Base-by-base conservation (phyloP, 2,329 filamentous ascomycete genomes). In the Colletotrichum somersetense region DNA sequence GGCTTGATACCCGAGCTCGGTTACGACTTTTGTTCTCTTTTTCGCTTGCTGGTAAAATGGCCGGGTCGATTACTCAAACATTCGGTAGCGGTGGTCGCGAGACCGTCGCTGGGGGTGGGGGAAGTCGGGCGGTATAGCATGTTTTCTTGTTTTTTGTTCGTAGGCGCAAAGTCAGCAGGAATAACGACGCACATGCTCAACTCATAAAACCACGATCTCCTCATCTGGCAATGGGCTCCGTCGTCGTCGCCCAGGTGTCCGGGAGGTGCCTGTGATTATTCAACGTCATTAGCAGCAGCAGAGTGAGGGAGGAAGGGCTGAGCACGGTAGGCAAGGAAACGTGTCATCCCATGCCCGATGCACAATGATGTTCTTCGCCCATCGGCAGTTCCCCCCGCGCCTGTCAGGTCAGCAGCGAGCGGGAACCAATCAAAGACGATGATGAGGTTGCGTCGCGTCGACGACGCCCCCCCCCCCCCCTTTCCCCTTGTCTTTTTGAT, bases 181-280 rank as follows among this genome's bases (percentile, higher is more conserved):
- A 72, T 69, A 68, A 64, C 59, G 69, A 72, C 23, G 59, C 53
- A 69, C 23, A 72, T 72, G 69, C 55, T 69, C 50, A 42, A 42
- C 48, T 69, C 50, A n/a, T 26, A 56, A 30, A 30, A 64, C 42
- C 23, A 56, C 12, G 3, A 55, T 46, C 18, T 12, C 23, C 53
- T 48, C 5, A 2, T 3, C 40, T 44, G 10, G 16, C 10, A 18
- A 12, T 2, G 16, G 16, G 2, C 26, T 5, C 0, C 16, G n/a
- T 16, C 35, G 10, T 6, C 12, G 14, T 42, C n/a, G 14, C 7
- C n/a, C 35, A 42, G 40, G 7, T 10, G 10, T 1, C 6, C 3
- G n/a, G 16, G 23, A 11, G 12, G 14, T 48, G 57, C 26, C 6
- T 14, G 26, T 48, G 30, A 46, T 18, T 8, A 35, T 38, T 3